Evolutionary conservation across 441 rosid genomes (phyloP).

Genomic region (Capsella rubella): DNA sequence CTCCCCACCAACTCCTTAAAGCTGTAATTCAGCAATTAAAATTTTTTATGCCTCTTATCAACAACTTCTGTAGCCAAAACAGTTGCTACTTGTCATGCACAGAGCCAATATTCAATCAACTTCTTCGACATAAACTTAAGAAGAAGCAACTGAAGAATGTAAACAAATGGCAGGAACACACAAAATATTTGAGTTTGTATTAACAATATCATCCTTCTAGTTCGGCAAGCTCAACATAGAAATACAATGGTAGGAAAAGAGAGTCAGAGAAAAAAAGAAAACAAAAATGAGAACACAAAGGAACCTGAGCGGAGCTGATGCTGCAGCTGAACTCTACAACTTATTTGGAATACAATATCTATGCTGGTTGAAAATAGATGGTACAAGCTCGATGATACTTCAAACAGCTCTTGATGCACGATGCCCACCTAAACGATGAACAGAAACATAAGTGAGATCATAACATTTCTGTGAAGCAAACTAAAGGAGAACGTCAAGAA

Average conservation of each 20-base stretch:
- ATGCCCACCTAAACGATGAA: constrained; percentile 47
- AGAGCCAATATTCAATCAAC: constrained; percentile 18
- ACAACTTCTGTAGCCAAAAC: constrained; percentile 30
- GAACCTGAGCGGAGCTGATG: constrained; percentile 51
- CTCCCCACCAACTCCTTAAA: constrained; percentile 45
- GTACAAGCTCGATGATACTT: constrained; percentile 43
- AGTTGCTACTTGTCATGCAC: constrained; percentile 12
- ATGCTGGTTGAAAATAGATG: constrained; percentile 31
- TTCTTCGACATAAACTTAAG: constrained; percentile 16
- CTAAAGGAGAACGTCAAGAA: background rate
- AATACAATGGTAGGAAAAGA: constrained; percentile 24
- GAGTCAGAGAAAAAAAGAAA: constrained; percentile 17
- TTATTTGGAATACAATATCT: constrained; percentile 46
- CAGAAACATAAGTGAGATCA: constrained; percentile 19
- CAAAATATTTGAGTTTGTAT: constrained; percentile 35
- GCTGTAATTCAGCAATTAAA: constrained; percentile 53
- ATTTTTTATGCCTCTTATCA: constrained; percentile 40
- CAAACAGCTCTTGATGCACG: constrained; percentile 54
- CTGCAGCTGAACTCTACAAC: constrained; percentile 48
- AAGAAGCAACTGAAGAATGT: constrained; percentile 32
- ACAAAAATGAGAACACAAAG: constrained; percentile 40
- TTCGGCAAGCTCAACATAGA: constrained; percentile 38
- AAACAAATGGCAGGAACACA: constrained; percentile 35
- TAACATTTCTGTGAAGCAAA: constrained; percentile 4
- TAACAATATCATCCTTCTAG: constrained; percentile 35